These are phyloP conservation scores for Calophaca sinica DNA, from an alignment of 306 rosid species.

Conservation along the genomic window DNA sequence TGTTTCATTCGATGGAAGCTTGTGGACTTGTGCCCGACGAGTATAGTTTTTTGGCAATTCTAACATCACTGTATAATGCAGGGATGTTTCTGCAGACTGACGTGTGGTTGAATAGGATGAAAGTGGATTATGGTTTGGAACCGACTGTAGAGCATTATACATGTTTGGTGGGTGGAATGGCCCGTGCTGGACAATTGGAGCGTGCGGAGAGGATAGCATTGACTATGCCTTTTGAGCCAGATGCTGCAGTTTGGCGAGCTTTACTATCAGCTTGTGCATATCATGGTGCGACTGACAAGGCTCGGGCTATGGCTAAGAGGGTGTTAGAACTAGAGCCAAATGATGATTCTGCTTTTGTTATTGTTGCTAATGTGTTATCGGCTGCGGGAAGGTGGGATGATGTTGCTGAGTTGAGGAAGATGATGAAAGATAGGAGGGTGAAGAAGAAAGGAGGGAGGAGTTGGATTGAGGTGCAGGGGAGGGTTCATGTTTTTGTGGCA, in stretches of 20 bases:
- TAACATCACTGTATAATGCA: constrained; percentile 66
- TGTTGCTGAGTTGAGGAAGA: constrained; percentile 81
- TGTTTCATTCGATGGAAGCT: constrained; percentile 60
- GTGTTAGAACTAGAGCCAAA: constrained; percentile 69
- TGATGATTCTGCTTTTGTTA: constrained; percentile 83
- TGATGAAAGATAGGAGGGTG: constrained; percentile 72
- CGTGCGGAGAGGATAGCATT: constrained; percentile 70
- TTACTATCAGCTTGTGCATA: constrained; percentile 69
- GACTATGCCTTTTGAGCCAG: constrained; percentile 76
- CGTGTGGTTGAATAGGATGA: constrained; percentile 77
- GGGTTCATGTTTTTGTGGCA: constrained; percentile 76
- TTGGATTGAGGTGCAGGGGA: constrained; percentile 89
- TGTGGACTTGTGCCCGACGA: constrained; percentile 68
- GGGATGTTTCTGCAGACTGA: constrained; percentile 65
- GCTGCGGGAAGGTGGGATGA: constrained; percentile 78
- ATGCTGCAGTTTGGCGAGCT: constrained; percentile 92
- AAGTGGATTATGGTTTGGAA: constrained; percentile 59
- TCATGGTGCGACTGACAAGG: constrained; percentile 70
- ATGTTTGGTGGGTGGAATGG: constrained; percentile 81
- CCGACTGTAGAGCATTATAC: constrained; percentile 87
- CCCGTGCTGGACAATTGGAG: constrained; percentile 71
- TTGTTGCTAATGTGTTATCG: constrained; percentile 74
- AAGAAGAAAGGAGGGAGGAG: constrained; percentile 84
- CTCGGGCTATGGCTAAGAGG: constrained; percentile 67
- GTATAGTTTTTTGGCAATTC: constrained; percentile 75